Evolutionary conservation across 352 stramenopile genomes (phyloP).

Genomic region (Phytophthora pisi): DNA sequence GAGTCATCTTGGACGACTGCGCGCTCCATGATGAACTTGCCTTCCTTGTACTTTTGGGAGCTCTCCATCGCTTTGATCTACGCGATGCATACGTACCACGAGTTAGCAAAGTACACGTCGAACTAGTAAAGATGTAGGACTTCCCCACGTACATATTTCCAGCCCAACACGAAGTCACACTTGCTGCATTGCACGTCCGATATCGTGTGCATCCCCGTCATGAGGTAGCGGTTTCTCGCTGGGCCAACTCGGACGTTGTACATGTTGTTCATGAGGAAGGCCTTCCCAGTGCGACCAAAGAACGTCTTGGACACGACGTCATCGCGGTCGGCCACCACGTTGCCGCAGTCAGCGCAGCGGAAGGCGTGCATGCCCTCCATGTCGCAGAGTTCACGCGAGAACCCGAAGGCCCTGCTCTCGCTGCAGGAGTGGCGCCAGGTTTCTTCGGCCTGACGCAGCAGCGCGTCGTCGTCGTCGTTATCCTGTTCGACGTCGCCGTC

Average conservation of each 20-base stretch:
- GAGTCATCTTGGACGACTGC: conserved; percentile 72
- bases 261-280: conserved; percentile 82
- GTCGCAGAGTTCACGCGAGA: conserved; percentile 55
- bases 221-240: conserved; percentile 71
- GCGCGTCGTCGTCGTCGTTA: conserved; percentile 23
- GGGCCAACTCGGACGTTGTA: conserved; percentile 60
- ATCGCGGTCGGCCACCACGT: conserved; percentile 65
- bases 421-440: conserved; percentile 13
- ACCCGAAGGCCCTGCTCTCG: conserved; percentile 37
- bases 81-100: conserved; percentile 4
- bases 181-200: conserved; percentile 59
- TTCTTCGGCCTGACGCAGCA: conserved; percentile 31
- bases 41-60: conserved; percentile 88
- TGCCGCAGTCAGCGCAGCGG: conserved; percentile 67
- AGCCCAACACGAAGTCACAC: conserved; percentile 71
- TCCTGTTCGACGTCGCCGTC: conserved; percentile 34
- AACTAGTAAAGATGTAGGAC: too few relatives aligned
- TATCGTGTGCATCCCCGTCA: conserved; percentile 86
- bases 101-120: too few relatives aligned
- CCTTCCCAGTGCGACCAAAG: conserved; percentile 77
- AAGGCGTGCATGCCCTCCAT: conserved; percentile 59
- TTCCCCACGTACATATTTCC: conserved; percentile 75
- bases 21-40: conserved; percentile 85
- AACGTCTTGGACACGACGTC: conserved; percentile 84
- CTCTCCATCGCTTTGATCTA: conserved; percentile 82